A percentile compares a stretch with the other conserved stretches of the same genome.
Evolutionary conservation across 805 yeast genomes (phyloP).

Genomic region (Ogataea degrootiae): DNA sequence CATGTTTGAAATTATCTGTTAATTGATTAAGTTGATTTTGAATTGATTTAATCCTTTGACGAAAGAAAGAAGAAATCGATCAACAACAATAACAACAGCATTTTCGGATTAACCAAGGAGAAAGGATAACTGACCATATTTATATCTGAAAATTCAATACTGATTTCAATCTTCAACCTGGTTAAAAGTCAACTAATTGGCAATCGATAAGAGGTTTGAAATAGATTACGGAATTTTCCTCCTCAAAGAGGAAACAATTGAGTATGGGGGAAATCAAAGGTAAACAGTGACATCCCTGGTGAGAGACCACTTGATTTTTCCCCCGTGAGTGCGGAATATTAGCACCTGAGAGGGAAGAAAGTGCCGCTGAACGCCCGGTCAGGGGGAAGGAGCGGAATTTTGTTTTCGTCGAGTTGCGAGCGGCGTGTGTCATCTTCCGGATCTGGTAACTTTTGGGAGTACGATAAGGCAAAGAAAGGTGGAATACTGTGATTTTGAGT

Average conservation of each 20-base stretch:
- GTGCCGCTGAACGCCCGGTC: too few relatives aligned
- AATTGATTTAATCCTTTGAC: neutral
- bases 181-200: neutral
- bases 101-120: neutral
- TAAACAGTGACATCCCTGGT: too few relatives aligned
- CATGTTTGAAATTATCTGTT: constrained; percentile 8
- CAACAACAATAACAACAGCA: too few relatives aligned
- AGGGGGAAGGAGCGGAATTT: neutral
- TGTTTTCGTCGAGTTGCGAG: neutral
- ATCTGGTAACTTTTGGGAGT: neutral
- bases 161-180: neutral
- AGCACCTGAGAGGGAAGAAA: too few relatives aligned
- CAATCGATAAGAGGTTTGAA: neutral
- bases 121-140: neutral
- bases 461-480: neutral
- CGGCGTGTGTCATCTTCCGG: neutral
- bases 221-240: constrained; percentile 1
- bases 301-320: too few relatives aligned
- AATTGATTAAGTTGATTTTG: neutral
- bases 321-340: neutral
- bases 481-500: too few relatives aligned
- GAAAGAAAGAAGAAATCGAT: neutral
- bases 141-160: neutral
- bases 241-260: constrained; percentile 2
- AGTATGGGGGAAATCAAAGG: neutral